phyloP scores from a whole-genome alignment of 345 rosid genomes.

The Odontarrhena argentea region DNA sequence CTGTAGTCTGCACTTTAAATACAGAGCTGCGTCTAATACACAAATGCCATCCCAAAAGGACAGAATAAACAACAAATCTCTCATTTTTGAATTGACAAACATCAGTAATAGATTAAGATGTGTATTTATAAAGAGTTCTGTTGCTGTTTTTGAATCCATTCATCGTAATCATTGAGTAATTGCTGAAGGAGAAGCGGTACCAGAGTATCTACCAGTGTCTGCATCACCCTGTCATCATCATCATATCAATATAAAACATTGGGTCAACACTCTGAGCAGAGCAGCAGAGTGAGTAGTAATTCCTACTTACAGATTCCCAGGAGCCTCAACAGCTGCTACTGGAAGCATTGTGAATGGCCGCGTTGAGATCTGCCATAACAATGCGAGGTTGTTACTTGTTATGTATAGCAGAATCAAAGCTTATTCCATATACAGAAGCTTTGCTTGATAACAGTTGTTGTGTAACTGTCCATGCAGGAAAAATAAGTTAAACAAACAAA shows the following conservation, averaged over 20 bases:
- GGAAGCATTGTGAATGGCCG: slow-evolving; percentile 72
- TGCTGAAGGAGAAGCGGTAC: slow-evolving; percentile 69
- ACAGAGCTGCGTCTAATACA: slow-evolving; percentile 2
- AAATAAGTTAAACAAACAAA: background rate
- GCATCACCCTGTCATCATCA: slow-evolving; percentile 62
- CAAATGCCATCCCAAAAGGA: background rate
- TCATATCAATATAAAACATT: background rate
- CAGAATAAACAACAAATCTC: background rate
- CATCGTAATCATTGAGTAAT: slow-evolving; percentile 58
- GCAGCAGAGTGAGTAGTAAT: background rate
- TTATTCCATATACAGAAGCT: slow-evolving; percentile 3
- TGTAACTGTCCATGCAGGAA: background rate
- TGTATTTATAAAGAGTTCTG: slow-evolving; percentile 13
- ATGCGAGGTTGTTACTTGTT: background rate
- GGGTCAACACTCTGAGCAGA: background rate
- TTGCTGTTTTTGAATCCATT: slow-evolving; percentile 55
- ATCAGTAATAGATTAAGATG: background rate
- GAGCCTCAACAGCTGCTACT: slow-evolving; percentile 67
- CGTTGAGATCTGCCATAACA: slow-evolving; percentile 60
- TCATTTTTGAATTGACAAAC: background rate
- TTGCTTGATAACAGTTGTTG: background rate
- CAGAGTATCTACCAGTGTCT: slow-evolving; percentile 73
- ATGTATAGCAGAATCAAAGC: background rate
- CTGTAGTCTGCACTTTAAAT: background rate
- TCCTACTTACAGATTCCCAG: slow-evolving; percentile 76